Percentiles rank a stretch among this genome's conserved stretches.
These are phyloP conservation scores for Liriodendron chinense DNA, from an alignment of 164 flowering plant genomes.

Conservation along the genomic window DNA sequence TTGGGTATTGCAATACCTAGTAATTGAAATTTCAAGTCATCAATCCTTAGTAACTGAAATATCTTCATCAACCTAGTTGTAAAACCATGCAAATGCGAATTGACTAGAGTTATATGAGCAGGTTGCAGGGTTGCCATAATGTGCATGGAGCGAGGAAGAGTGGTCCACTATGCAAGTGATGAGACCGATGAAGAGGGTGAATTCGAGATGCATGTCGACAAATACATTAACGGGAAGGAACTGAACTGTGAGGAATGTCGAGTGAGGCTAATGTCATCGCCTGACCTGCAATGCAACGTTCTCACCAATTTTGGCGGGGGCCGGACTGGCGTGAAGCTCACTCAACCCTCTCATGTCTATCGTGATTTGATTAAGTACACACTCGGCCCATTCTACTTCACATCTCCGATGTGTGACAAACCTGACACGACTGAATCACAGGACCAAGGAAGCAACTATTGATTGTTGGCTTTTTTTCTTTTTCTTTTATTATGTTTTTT, in stretches of 20 bases:
- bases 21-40: background rate
- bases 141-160: slow-evolving; percentile 74
- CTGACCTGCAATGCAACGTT: slow-evolving; percentile 55
- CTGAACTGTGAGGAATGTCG: slow-evolving; percentile 41
- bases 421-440: slow-evolving; percentile 32
- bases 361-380: too few species aligned
- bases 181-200: slow-evolving; percentile 53
- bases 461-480: background rate
- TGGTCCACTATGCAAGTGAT: slow-evolving; percentile 76
- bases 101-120: slow-evolving; percentile 15
- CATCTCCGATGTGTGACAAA: slow-evolving; percentile 73
- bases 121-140: slow-evolving; percentile 58
- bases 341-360: slow-evolving; percentile 41
- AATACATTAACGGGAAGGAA: slow-evolving; percentile 39
- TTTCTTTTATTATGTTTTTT: too few species aligned
- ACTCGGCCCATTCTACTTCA: slow-evolving; percentile 55
- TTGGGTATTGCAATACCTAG: too few species aligned
- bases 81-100: background rate
- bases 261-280: slow-evolving; percentile 71
- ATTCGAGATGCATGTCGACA: slow-evolving; percentile 38
- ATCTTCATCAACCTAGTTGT: too few species aligned
- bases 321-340: slow-evolving; percentile 50
- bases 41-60: too few species aligned
- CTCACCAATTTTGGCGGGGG: slow-evolving; percentile 66
- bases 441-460: slow-evolving; percentile 11